Base-by-base conservation (phyloP, 495 filamentous ascomycete species). In the Penicillium chermesinum region DNA sequence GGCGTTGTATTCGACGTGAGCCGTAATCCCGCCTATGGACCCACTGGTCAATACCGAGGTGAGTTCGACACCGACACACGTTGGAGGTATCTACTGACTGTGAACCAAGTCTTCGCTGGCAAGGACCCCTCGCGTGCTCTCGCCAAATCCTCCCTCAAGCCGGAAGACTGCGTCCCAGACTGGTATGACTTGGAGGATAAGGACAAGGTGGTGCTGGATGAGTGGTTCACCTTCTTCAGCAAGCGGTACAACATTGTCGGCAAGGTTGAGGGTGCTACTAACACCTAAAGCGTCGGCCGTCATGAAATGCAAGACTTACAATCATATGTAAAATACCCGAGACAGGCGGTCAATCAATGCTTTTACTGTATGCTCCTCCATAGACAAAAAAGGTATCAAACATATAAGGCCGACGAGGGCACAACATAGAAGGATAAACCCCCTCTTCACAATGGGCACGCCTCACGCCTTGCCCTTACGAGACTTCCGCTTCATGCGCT, bases 221-320 rank as follows among this genome's bases (percentile, higher is more conserved):
- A 97, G 61, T 99, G 93, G 93, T 83, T 80, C 44, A 94, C 85
- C 2, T 98, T 95, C 72, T 98, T 97, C 71, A 85, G 82, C 57
- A 98, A 96, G 71, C 76, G 93, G 34, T 98, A 98, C 63, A 96
- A 91, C 58, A 81, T 96, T 46, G 84, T 96, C 34, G 93, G 93
- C 25, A 80, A 80, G 63, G 86, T 95, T 7, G 66, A 83, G 53
- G 66, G 63, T 42, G 70, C 70, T 5, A 66, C 50, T 25, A 73
- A 73, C 46, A 60, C 49, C 33, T 67, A 49, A 55, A 22, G n/a
- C n/a, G n/a, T n/a, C n/a, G n/a, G n/a, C n/a, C n/a, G n/a, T n/a
- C n/a, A n/a, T n/a, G n/a, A n/a, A n/a, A n/a, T n/a, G n/a, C n/a
- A n/a, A n/a, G n/a, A n/a, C n/a, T 35, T 34, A 10, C 9, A 15